Conservation (phyloP, 2,329 filamentous ascomycete species). For the Botrytis fabae region DNA sequence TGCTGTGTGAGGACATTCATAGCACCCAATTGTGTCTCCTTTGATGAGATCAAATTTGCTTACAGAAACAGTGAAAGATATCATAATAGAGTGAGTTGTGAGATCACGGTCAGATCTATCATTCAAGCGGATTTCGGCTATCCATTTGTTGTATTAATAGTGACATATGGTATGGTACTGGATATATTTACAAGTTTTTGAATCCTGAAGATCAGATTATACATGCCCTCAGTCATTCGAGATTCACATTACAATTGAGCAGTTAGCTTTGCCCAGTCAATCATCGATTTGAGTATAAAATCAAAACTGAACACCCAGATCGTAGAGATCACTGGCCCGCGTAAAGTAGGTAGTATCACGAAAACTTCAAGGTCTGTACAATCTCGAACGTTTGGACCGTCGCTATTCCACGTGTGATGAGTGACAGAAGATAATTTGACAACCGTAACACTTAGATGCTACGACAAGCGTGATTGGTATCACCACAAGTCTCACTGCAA, state of each 20-base stretch:
- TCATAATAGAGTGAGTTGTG: background rate
- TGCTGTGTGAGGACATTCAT: fast-evolving
- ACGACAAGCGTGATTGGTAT: background rate
- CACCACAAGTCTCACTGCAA: background rate
- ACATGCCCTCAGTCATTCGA: background rate
- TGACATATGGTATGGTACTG: background rate
- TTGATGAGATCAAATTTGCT: background rate
- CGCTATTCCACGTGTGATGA: background rate
- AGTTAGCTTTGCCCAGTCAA: background rate
- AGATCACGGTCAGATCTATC: background rate
- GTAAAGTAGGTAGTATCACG: no score
- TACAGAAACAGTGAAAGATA: background rate
- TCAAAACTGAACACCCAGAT: background rate
- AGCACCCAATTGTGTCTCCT: background rate
- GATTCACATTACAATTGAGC: background rate
- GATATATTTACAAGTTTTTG: background rate
- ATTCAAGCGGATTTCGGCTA: background rate
- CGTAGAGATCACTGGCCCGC: background rate
- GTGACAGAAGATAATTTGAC: background rate
- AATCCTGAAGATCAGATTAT: background rate
- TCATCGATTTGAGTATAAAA: background rate
- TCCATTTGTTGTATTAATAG: background rate
- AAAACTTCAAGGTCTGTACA: background rate
- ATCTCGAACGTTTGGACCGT: background rate
- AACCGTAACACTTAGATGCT: background rate